Percentiles rank a stretch among this genome's conserved stretches.
Conservation (phyloP, 129 eudicot genomes). For the Escallonia rubra region DNA sequence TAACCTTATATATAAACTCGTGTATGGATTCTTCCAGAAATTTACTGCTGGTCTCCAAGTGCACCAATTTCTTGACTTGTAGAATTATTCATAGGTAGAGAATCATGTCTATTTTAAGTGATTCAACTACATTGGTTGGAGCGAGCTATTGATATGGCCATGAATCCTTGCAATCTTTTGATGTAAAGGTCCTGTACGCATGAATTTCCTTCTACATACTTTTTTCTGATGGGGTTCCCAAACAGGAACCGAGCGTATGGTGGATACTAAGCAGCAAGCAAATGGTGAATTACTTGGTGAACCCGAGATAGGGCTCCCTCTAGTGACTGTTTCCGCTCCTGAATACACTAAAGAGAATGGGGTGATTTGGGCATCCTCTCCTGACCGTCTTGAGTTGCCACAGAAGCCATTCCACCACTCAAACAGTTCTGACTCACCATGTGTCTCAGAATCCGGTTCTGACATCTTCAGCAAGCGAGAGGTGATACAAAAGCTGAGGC, state of each 20-base stretch:
- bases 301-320: conserved; percentile 61
- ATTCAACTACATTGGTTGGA: not conserved
- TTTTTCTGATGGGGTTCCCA: conserved; percentile 1
- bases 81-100: too few species aligned
- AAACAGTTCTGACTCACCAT: conserved; percentile 81
- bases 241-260: conserved; percentile 48
- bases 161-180: too few species aligned
- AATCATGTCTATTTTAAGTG: too few species aligned
- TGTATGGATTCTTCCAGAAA: too few species aligned
- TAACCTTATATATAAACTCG: too few species aligned
- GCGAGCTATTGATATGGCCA: not conserved
- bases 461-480: conserved; percentile 87
- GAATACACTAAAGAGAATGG: conserved; percentile 63
- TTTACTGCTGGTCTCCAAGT: too few species aligned
- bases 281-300: conserved; percentile 49
- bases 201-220: not conserved
- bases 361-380: conserved; percentile 80
- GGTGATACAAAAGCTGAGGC: conserved; percentile 85
- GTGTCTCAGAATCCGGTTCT: conserved; percentile 87
- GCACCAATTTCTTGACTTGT: too few species aligned
- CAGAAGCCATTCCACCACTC: conserved; percentile 83
- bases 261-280: conserved; percentile 41
- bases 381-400: conserved; percentile 77
- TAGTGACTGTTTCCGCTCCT: conserved; percentile 61
- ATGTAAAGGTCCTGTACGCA: too few species aligned